phyloP scores from a whole-genome alignment of 768 basidiomycete species.

The Saitozyma podzolica region DNA sequence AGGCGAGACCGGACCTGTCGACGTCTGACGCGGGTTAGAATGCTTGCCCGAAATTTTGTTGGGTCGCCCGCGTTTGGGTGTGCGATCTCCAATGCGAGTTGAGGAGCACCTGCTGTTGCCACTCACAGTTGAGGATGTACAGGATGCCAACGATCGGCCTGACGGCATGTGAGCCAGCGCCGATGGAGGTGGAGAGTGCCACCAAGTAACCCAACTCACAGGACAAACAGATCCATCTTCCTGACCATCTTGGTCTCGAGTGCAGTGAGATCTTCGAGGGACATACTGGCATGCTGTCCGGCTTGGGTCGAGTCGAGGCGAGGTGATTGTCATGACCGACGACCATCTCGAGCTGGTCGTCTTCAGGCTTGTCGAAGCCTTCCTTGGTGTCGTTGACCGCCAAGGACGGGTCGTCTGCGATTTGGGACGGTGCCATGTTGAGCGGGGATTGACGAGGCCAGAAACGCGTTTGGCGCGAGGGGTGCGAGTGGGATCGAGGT shows the following conservation, averaged over 20 bases:
- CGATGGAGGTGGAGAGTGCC: background rate
- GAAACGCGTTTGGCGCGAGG: too few relatives aligned
- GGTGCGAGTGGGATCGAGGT: too few relatives aligned
- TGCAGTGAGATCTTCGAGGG: slow-evolving; percentile 18
- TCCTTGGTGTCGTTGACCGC: too few relatives aligned
- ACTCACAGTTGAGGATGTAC: slow-evolving; percentile 36
- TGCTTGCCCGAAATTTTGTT: background rate
- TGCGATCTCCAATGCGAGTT: too few relatives aligned
- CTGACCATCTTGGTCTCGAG: slow-evolving; percentile 33
- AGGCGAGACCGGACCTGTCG: slow-evolving; percentile 38
- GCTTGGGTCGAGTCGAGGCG: slow-evolving; percentile 5
- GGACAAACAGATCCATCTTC: slow-evolving; percentile 39
- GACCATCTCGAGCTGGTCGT: too few relatives aligned
- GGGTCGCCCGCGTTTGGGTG: too few relatives aligned
- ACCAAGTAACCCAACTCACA: slow-evolving; percentile 12
- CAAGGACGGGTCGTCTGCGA: too few relatives aligned
- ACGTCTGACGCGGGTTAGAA: slow-evolving; percentile 11
- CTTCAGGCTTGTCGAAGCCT: too few relatives aligned
- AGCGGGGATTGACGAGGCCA: too few relatives aligned
- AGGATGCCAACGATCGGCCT: slow-evolving; percentile 24
- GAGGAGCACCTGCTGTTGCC: background rate
- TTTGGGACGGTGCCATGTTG: too few relatives aligned
- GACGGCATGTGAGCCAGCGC: background rate
- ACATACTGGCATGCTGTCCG: slow-evolving; percentile 22
- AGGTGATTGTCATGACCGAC: background rate